These are phyloP conservation scores for Irpex sp. DNA, from an alignment of 1,284 basidiomycete species.

Conservation along the genomic window DNA sequence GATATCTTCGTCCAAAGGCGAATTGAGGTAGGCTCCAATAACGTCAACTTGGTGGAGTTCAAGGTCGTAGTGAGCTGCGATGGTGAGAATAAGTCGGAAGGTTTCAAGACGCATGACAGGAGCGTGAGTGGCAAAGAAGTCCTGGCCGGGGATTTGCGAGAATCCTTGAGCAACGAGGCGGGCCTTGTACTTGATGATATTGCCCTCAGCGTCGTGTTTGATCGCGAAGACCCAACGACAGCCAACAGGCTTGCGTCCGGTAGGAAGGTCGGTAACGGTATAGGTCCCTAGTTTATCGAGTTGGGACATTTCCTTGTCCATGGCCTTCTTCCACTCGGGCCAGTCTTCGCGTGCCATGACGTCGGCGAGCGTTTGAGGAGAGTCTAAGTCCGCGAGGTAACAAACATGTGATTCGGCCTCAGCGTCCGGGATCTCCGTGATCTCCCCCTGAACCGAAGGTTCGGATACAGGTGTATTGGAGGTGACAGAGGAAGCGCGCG, in stretches of 20 bases:
- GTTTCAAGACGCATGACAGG: conserved; percentile 26
- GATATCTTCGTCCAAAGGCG: conserved; percentile 32
- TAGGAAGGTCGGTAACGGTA: conserved; percentile 15
- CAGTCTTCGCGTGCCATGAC: conserved; percentile 23
- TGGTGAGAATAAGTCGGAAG: conserved; percentile 22
- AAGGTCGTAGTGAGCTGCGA: conserved; percentile 18
- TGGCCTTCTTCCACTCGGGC: conserved; percentile 27
- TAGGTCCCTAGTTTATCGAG: conserved; percentile 26
- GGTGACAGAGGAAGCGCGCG: too few relatives aligned
- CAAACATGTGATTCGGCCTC: neutral
- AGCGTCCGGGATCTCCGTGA: neutral
- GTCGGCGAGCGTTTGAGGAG: conserved; percentile 22
- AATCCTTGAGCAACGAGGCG: conserved; percentile 40
- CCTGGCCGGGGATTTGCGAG: conserved; percentile 33
- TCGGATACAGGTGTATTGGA: too few relatives aligned
- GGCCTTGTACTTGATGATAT: conserved; percentile 31
- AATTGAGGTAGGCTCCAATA: conserved; percentile 12
- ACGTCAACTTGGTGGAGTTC: neutral
- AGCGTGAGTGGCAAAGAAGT: conserved; percentile 32
- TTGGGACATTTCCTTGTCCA: conserved; percentile 25
- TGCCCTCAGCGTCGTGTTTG: conserved; percentile 24
- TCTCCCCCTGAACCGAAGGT: neutral
- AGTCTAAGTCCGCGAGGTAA: conserved; percentile 3
- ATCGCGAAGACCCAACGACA: conserved; percentile 30
- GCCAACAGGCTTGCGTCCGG: conserved; percentile 19